phyloP scores from a whole-genome alignment of 1,284 basidiomycete species.

The Puccinia hordei region DNA sequence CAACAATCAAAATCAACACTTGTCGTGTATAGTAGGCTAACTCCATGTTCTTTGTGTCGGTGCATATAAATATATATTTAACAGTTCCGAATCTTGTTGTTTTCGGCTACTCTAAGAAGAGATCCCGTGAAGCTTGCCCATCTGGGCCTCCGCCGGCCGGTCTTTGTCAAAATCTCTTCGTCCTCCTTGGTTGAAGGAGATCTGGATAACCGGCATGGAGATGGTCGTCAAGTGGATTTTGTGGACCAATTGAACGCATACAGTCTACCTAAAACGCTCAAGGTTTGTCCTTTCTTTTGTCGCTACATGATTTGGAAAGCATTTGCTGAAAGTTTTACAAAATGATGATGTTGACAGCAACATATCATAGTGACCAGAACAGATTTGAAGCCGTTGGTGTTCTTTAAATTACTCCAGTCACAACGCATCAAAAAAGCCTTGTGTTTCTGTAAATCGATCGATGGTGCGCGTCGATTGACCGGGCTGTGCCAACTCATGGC shows the following conservation, averaged over 20 bases:
- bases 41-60: background rate
- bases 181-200: constrained; percentile 58
- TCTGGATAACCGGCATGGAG: constrained; percentile 52
- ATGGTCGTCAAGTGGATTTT: constrained; percentile 52
- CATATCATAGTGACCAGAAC: constrained; percentile 80
- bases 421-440: constrained; percentile 71
- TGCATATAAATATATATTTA: background rate
- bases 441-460: constrained; percentile 93
- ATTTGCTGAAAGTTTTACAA: background rate
- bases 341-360: constrained; percentile 65
- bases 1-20: no score
- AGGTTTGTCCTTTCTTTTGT: constrained; percentile 62
- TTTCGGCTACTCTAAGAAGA: constrained; percentile 91
- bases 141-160: constrained; percentile 75
- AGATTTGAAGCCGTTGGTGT: constrained; percentile 80
- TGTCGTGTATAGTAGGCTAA: background rate
- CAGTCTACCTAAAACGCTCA: constrained; percentile 75
- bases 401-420: constrained; percentile 79
- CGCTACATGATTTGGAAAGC: background rate
- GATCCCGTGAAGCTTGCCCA: constrained; percentile 89
- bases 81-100: constrained; percentile 91
- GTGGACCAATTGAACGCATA: constrained; percentile 72
- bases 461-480: constrained; percentile 81
- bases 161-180: constrained; percentile 83
- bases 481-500: constrained; percentile 81